Evolutionary conservation across 768 basidiomycete species (phyloP).

Genomic region (Leccinum truebloodii): DNA sequence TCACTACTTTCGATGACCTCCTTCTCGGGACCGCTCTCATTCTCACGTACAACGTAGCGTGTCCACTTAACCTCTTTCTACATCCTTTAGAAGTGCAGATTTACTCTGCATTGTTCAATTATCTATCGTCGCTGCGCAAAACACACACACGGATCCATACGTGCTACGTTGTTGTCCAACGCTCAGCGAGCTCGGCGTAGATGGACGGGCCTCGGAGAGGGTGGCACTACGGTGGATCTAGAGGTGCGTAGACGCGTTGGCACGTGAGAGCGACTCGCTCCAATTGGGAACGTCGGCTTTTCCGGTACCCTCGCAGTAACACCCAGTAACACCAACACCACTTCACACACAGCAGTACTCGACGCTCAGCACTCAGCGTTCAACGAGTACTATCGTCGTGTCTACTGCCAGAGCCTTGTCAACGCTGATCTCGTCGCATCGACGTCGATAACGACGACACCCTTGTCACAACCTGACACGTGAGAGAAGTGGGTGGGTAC

Average conservation of each 20-base stretch:
- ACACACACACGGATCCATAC: constrained; percentile 78
- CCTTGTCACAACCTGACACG: constrained; percentile 8
- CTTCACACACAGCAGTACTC: background rate
- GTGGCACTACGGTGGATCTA: constrained; percentile 74
- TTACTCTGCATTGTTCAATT: constrained; percentile 79
- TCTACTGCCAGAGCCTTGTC: background rate
- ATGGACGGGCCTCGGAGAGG: constrained; percentile 88
- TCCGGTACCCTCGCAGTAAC: background rate
- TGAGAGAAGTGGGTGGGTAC: constrained; percentile 24
- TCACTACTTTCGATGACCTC: constrained; percentile 65
- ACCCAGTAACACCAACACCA: background rate
- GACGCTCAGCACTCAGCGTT: background rate
- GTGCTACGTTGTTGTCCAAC: constrained; percentile 81
- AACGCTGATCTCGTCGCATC: background rate
- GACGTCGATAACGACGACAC: background rate
- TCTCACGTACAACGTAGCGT: constrained; percentile 70
- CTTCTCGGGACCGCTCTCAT: constrained; percentile 78
- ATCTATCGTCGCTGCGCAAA: constrained; percentile 80
- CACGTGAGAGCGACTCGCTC: constrained; percentile 13
- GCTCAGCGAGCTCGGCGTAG: constrained; percentile 79
- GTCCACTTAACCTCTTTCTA: constrained; percentile 91
- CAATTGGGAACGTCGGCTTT: background rate
- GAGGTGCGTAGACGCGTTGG: constrained; percentile 40
- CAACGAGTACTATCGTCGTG: background rate
- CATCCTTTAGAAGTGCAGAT: constrained; percentile 69